Conservation (phyloP, 2,329 filamentous ascomycete species). For the Diaporthe eres region DNA sequence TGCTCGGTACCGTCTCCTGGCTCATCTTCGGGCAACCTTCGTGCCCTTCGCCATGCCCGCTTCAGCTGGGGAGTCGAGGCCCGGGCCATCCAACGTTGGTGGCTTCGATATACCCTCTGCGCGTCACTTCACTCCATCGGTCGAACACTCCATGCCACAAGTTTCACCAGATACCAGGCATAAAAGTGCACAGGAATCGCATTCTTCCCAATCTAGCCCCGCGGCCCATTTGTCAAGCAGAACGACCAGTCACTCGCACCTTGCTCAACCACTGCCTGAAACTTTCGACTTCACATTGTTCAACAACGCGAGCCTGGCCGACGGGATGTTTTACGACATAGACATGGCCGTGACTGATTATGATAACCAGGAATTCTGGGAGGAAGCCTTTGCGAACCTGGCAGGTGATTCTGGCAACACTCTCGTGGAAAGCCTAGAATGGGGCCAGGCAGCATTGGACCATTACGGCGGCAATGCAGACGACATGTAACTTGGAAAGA, state of each 20-base stretch:
- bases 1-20: slow-evolving; percentile 52
- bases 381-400: slow-evolving; percentile 55
- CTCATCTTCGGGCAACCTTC: slow-evolving; percentile 48
- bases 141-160: no score
- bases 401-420: slow-evolving; percentile 52
- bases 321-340: slow-evolving; percentile 45
- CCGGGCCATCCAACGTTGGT: background rate
- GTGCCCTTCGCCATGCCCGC: slow-evolving; percentile 40
- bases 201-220: no score
- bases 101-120: background rate
- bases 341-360: slow-evolving; percentile 47
- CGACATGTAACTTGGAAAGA: background rate
- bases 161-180: background rate
- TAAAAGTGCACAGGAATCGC: background rate
- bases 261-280: slow-evolving; percentile 20
- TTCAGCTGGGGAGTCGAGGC: background rate
- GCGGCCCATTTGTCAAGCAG: background rate
- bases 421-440: slow-evolving; percentile 51
- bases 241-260: background rate
- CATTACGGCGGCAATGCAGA: background rate
- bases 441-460: slow-evolving; percentile 44
- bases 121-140: background rate
- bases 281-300: slow-evolving; percentile 41
- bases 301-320: slow-evolving; percentile 42
- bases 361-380: slow-evolving; percentile 53